phyloP scores from a whole-genome alignment of 352 stramenopile species.

The Globisporangium mamillatum region DNA sequence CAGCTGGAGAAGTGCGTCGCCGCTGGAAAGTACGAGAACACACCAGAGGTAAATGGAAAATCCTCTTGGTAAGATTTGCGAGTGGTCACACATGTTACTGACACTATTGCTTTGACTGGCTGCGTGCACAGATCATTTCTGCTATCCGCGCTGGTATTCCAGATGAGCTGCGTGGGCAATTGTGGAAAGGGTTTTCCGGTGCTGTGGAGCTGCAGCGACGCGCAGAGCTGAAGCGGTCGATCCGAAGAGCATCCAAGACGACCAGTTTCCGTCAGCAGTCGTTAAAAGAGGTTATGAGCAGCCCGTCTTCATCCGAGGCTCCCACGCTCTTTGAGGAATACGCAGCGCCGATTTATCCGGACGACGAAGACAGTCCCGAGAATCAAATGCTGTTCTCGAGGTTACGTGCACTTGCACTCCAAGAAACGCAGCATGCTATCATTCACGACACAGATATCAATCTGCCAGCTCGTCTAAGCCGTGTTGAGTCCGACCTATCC shows the following conservation, averaged over 20 bases:
- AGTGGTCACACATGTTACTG: neutral
- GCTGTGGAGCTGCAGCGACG: conserved; percentile 54
- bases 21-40: conserved; percentile 52
- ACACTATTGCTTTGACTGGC: neutral
- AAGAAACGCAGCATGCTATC: conserved; percentile 27
- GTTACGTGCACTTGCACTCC: conserved; percentile 50
- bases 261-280: conserved; percentile 27
- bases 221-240: conserved; percentile 53
- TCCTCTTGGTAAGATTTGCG: neutral
- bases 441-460: conserved; percentile 7
- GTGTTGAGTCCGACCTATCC: conserved; percentile 40
- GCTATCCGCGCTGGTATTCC: conserved; percentile 72
- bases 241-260: conserved; percentile 51
- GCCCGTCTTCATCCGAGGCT: neutral
- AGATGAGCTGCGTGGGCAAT: conserved; percentile 65
- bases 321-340: conserved; percentile 47
- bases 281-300: neutral
- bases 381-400: conserved; percentile 64
- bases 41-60: conserved; percentile 44
- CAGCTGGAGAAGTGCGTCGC: conserved; percentile 78
- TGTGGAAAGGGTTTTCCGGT: conserved; percentile 79
- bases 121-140: conserved; percentile 55
- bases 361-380: conserved; percentile 40
- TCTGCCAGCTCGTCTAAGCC: conserved; percentile 9
- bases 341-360: conserved; percentile 39